phyloP scores from a whole-genome alignment of 495 filamentous ascomycete genomes.

The Penicillium cosmopolitanum region DNA sequence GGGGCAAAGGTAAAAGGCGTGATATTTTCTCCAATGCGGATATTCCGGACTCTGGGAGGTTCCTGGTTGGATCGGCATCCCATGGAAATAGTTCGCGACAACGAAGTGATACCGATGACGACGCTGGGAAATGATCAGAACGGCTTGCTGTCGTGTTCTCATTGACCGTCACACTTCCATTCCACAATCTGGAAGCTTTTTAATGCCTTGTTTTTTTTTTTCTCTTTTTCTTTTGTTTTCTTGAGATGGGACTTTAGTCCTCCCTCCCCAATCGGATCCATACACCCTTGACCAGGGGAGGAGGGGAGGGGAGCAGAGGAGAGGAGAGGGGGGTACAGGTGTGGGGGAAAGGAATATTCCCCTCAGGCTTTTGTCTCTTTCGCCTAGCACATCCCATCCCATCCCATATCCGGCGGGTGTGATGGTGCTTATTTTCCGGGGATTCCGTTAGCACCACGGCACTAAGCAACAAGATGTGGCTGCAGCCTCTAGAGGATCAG shows the following conservation, averaged over 20 bases:
- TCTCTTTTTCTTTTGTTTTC: not conserved
- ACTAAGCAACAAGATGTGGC: constrained; percentile 37
- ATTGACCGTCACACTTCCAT: constrained; percentile 9
- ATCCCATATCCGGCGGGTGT: too few relatives aligned
- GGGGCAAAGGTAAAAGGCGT: constrained; percentile 3
- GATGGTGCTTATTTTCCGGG: constrained; percentile 18
- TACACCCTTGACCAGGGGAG: not conserved
- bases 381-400: not conserved
- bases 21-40: not conserved
- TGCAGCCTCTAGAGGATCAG: constrained; percentile 30
- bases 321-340: not conserved
- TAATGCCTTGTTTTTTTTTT: not conserved
- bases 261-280: not conserved
- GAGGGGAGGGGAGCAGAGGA: constrained; percentile 1
- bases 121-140: constrained; percentile 1
- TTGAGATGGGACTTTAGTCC: not conserved
- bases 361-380: constrained; percentile 2
- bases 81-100: constrained; percentile 18
- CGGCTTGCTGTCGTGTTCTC: constrained; percentile 15
- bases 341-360: too few relatives aligned
- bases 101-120: constrained; percentile 18
- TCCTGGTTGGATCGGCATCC: constrained; percentile 12
- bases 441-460: not conserved
- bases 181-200: not conserved
- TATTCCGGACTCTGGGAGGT: too few relatives aligned